phyloP scores from a whole-genome alignment of 73 alveolate species.

The Diophrys sp. region DNA sequence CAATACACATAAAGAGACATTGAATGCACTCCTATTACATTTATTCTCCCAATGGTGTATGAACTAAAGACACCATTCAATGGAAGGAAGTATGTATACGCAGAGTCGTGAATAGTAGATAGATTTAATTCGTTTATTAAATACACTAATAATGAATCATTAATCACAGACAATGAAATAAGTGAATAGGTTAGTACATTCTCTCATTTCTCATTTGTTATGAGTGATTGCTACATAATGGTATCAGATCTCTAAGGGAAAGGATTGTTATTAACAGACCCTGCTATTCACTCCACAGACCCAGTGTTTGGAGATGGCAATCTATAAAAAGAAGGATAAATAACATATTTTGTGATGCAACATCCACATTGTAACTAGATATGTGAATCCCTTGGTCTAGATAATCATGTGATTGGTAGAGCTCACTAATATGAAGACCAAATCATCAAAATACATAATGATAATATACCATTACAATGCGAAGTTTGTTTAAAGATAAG shows the following conservation, averaged over 20 bases:
- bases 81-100: not conserved
- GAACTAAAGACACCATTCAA: not conserved
- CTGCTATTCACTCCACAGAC: conserved; percentile 45
- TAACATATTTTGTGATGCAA: conserved; percentile 61
- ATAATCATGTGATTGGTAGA: too few species aligned
- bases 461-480: not conserved
- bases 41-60: not conserved
- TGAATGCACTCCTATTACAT: not conserved
- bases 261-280: conserved; percentile 37
- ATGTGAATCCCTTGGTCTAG: too few species aligned
- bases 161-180: not conserved
- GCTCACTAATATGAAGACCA: too few species aligned
- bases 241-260: conserved; percentile 50
- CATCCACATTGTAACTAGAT: too few species aligned
- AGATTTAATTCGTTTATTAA: too few species aligned
- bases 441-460: too few species aligned
- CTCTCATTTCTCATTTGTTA: conserved; percentile 59
- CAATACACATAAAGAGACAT: not conserved
- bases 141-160: not conserved
- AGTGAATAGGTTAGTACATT: conserved; percentile 7
- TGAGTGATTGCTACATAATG: conserved; percentile 49
- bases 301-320: conserved; percentile 61
- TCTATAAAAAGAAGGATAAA: conserved; percentile 37
- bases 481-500: not conserved
- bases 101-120: not conserved